Evolutionary conservation across 768 basidiomycete species (phyloP), one percentile per base, ranked within the genome.

Genomic region (Lactarius evosmus): DNA sequence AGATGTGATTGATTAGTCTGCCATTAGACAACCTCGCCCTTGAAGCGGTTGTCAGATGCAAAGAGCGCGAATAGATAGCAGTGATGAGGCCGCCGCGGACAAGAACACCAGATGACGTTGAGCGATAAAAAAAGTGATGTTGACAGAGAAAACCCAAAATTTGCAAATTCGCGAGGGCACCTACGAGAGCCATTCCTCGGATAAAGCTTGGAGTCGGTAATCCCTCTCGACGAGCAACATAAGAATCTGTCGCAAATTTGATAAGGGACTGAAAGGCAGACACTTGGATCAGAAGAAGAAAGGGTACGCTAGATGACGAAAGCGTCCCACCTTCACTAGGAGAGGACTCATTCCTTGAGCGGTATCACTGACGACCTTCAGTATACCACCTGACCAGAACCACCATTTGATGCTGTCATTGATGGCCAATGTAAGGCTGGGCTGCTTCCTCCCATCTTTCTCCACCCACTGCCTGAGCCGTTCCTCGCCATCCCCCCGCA

Each of bases 1-100:
- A 93, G 65, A 98, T 95, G 76, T 96, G 93, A 68, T 94, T 95
- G 66, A 97, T 88, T 12, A 97, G 82, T 72, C 89, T 89, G 25
- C 94, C 95, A 70, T 93, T 97, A 1, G 91, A 85, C 49, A 95
- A 81, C 9, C 83, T 86, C 1, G 86, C 85, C 7, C 95, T 84
- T 7, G 93, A 85, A 46, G 91, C 87, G 19, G 89, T 83, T 2
- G 90, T 89, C 34, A 98, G 80, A 30, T 78, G 82, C 27, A 97
- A 79, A 1, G 89, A 87, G 49, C 88, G 86, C 30, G 84, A 80
- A 74, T 94, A 97, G 40, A 97, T 88, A 1, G 91, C 87, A 1
- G 91, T 87, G 69, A 97, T 96, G 51, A 97, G 81, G 2, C 93
- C 93, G 9, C 87, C 88, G 36, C 95, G 85, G 16, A 91, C 71